These are phyloP conservation scores for Blastobotrys malaysiensis DNA, from an alignment of 1,139 yeast genomes.

Conservation along the genomic window DNA sequence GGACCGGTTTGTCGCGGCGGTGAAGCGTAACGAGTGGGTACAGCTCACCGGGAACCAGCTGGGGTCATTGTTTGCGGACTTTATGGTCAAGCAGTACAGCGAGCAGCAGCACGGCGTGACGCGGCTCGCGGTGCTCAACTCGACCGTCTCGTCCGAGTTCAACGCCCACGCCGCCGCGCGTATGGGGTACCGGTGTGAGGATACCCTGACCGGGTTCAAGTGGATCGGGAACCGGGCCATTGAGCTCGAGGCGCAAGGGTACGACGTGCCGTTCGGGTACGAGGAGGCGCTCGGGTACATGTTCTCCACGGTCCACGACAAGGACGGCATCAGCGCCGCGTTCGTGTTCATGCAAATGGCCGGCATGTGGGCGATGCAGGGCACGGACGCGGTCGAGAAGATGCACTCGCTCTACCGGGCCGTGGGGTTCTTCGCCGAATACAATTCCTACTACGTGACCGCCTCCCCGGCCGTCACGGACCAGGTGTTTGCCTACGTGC, in stretches of 20 bases:
- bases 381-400: constrained; percentile 38
- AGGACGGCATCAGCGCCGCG: constrained; percentile 87
- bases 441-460: constrained; percentile 79
- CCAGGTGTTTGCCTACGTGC: constrained; percentile 48
- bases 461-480: constrained; percentile 48
- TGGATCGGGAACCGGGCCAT: constrained; percentile 94
- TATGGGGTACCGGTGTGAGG: constrained; percentile 60
- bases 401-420: constrained; percentile 53
- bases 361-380: constrained; percentile 41
- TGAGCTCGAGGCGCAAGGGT: constrained; percentile 60
- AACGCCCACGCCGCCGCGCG: constrained; percentile 61
- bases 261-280: constrained; percentile 75
- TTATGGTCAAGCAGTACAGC: constrained; percentile 41
- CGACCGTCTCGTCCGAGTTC: constrained; percentile 89
- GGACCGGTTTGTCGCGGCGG: constrained; percentile 78
- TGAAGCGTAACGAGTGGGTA: constrained; percentile 50
- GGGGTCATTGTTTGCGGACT: constrained; percentile 77
- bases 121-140: constrained; percentile 63
- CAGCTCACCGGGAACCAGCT: constrained; percentile 91
- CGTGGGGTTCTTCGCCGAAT: constrained; percentile 78
- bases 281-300: constrained; percentile 97
- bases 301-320: constrained; percentile 83
- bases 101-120: constrained; percentile 21
- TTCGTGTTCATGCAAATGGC: constrained; percentile 71
- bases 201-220: constrained; percentile 91